phyloP scores from a whole-genome alignment of 1,284 basidiomycete species.

The Irpex sp. region DNA sequence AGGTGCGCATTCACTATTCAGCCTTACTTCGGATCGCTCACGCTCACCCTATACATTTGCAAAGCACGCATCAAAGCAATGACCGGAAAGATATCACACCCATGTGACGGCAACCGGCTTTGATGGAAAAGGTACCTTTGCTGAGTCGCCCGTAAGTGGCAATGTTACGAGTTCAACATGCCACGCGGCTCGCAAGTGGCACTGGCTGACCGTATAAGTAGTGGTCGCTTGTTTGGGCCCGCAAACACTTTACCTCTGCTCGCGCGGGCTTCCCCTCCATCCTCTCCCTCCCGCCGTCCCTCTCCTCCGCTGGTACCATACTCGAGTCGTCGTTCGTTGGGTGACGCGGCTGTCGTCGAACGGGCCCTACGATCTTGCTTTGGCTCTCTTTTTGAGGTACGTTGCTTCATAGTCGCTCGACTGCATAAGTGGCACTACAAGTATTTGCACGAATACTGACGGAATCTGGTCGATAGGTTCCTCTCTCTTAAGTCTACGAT shows the following conservation, averaged over 20 bases:
- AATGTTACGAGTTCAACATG: background rate
- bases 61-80: slow-evolving; percentile 14
- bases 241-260: background rate
- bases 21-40: too few species aligned
- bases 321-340: background rate
- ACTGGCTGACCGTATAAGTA: background rate
- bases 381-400: too few species aligned
- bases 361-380: too few species aligned
- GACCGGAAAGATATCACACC: slow-evolving; percentile 36
- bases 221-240: background rate
- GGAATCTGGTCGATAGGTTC: too few species aligned
- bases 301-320: background rate
- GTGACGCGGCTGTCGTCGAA: background rate
- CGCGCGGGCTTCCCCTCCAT: background rate
- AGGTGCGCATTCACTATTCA: too few species aligned
- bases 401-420: too few species aligned
- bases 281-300: background rate
- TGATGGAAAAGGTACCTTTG: background rate
- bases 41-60: too few species aligned
- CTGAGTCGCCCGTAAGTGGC: background rate
- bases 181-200: background rate
- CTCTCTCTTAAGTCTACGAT: too few species aligned
- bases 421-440: too few species aligned
- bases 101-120: background rate
- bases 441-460: too few species aligned